Evolutionary conservation across 2,329 filamentous ascomycete species (phyloP).

Genomic region (Xylariales sp.): DNA sequence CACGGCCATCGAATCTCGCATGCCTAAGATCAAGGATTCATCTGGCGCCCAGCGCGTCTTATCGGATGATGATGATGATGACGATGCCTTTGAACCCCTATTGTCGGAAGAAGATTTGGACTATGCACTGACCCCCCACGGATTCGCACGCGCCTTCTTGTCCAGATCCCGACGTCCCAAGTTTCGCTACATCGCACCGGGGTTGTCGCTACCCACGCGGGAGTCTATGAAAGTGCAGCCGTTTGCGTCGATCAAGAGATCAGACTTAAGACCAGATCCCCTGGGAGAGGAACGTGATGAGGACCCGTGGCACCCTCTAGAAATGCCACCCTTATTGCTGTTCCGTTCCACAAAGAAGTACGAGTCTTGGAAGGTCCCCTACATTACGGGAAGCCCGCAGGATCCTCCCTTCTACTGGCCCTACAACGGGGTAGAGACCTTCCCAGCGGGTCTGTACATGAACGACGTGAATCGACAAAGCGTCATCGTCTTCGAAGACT

Average conservation of each 20-base stretch:
- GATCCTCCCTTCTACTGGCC: neutral
- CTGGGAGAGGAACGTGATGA: no score
- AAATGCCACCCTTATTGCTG: neutral
- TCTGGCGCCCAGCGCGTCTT: neutral
- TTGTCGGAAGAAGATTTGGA: neutral
- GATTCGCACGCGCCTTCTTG: neutral
- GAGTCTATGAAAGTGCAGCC: slow-evolving; percentile 1
- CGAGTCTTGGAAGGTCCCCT: slow-evolving; percentile 1
- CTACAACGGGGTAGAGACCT: neutral
- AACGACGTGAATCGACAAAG: no score
- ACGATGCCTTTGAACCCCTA: neutral
- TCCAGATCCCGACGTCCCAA: neutral
- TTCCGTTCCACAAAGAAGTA: neutral
- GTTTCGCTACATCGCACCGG: slow-evolving; percentile 1
- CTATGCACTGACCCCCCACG: neutral
- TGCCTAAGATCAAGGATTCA: neutral
- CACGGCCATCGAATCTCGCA: slow-evolving; percentile 1
- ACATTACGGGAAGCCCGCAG: neutral
- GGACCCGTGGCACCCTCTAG: neutral
- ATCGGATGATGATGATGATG: neutral
- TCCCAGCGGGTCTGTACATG: neutral
- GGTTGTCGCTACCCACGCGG: neutral
- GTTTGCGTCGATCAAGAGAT: no score
- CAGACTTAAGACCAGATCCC: no score
- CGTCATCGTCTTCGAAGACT: slow-evolving; percentile 1